Conservation (phyloP, 73 alveolate species). For the Paramecium sonneborni region DNA sequence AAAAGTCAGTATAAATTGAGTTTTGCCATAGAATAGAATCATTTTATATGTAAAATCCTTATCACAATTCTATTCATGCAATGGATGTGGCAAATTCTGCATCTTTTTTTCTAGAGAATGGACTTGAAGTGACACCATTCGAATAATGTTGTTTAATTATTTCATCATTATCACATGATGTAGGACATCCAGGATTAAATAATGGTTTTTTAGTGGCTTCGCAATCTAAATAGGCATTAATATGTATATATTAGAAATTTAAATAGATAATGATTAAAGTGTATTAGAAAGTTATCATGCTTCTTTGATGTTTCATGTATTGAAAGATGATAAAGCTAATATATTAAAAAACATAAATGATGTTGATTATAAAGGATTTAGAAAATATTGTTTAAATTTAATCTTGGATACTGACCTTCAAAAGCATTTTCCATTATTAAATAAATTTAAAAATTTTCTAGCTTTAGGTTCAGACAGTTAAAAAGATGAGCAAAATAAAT, state of each 20-base stretch:
- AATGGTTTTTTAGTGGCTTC: conserved; percentile 52
- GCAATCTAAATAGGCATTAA: conserved; percentile 42
- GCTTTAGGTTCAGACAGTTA: neutral
- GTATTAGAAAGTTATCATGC: conserved; percentile 54
- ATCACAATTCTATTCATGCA: conserved; percentile 52
- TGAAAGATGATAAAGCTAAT: conserved; percentile 37
- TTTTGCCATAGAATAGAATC: conserved; percentile 40
- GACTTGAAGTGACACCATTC: neutral
- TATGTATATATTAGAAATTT: neutral
- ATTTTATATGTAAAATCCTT: conserved; percentile 22
- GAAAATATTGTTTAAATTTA: conserved; percentile 34
- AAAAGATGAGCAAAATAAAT: conserved; percentile 70
- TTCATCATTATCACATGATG: conserved; percentile 39
- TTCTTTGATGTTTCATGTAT: conserved; percentile 30
- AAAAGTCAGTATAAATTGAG: neutral
- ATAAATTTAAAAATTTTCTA: conserved; percentile 13
- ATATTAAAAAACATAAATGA: neutral
- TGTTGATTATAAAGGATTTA: conserved; percentile 39
- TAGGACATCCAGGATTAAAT: conserved; percentile 54
- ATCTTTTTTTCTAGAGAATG: conserved; percentile 22
- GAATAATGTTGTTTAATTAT: conserved; percentile 12
- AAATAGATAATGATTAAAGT: conserved; percentile 46
- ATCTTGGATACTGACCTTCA: conserved; percentile 43
- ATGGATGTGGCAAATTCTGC: conserved; percentile 54
- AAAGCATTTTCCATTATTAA: conserved; percentile 43